phyloP scores from a whole-genome alignment of 208 protist genomes.

The Leishmania amazonensis region DNA sequence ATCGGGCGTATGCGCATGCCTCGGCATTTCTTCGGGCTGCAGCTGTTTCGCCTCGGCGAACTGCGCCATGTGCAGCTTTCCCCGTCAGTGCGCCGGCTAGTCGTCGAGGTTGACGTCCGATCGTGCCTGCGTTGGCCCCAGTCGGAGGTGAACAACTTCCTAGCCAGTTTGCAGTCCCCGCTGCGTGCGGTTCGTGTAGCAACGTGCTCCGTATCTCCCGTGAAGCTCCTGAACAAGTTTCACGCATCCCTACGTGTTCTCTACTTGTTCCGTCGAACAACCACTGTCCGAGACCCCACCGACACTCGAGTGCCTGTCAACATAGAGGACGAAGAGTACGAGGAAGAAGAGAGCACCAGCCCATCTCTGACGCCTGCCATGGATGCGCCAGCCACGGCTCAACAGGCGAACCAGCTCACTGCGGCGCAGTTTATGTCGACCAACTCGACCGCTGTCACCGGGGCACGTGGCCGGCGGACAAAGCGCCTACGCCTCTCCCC shows the following conservation, averaged over 20 bases:
- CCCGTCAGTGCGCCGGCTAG: background rate
- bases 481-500: background rate
- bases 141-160: constrained; percentile 7
- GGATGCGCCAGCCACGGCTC: background rate
- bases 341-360: constrained; percentile 16
- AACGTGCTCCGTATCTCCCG: constrained; percentile 5
- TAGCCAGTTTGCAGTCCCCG: constrained; percentile 6
- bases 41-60: constrained; percentile 17
- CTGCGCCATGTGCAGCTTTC: constrained; percentile 24
- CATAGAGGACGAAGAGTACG: constrained; percentile 33
- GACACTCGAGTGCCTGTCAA: background rate
- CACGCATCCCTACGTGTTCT: constrained; percentile 27
- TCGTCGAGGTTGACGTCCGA: constrained; percentile 27
- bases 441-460: background rate
- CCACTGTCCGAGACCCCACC: constrained; percentile 3
- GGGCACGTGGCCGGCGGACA: background rate
- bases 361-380: background rate
- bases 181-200: constrained; percentile 23
- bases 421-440: background rate
- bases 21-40: constrained; percentile 10
- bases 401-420: background rate
- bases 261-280: constrained; percentile 14
- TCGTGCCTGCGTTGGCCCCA: constrained; percentile 18
- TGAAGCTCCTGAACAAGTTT: constrained; percentile 19
- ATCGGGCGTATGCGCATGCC: constrained; percentile 16